Evolutionary conservation across 345 rosid genomes (phyloP), one percentile per base, ranked within the genome.

Genomic region (Syzygium jambos): DNA sequence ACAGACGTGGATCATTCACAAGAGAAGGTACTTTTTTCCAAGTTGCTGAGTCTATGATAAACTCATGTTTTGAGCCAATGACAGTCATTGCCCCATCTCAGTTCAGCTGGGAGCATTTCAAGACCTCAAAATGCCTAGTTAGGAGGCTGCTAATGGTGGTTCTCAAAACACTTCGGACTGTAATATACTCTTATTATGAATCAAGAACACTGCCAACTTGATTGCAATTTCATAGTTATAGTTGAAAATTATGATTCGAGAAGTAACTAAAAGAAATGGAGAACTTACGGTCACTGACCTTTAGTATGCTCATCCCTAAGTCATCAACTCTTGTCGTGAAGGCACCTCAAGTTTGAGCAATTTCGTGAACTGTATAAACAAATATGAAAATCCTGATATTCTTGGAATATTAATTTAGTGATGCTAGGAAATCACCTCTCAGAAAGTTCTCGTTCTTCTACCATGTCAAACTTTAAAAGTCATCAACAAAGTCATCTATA

Each of bases 331-430:
- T 92, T 84, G 90, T 52, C 86, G 85, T 89, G 90, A 91, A 87
- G 88, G 96, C 93, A 89, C 91, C 93, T 96, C 97, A 84, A 89
- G 94, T 91, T 94, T 93, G 90, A 97, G 94, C 88, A 94, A 91
- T 89, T 96, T 95, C 56, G 95, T 95, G 88, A 95, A 95, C 99
- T 96, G 92, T 91, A 88, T 7, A 15, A 92, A 38, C 27, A 65
- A 86, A 78, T 43, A 55, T 85, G 56, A 52, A 83, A 84, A 17
- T 73, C 9, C 51, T 85, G 43, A 86, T 51, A 55, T 80, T 68
- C 65, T 86, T 25, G 41, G 14, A 17, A 84, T 12, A 68, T 22
- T 85, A 49, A 21, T 84, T 30, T 30, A 34, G 43, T 41, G 19
- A 87, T 52, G 34, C 23, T 25, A 51, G 82, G 63, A 38, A 52